Base-by-base conservation (phyloP, 345 rosid species). In the Firmiana major region DNA sequence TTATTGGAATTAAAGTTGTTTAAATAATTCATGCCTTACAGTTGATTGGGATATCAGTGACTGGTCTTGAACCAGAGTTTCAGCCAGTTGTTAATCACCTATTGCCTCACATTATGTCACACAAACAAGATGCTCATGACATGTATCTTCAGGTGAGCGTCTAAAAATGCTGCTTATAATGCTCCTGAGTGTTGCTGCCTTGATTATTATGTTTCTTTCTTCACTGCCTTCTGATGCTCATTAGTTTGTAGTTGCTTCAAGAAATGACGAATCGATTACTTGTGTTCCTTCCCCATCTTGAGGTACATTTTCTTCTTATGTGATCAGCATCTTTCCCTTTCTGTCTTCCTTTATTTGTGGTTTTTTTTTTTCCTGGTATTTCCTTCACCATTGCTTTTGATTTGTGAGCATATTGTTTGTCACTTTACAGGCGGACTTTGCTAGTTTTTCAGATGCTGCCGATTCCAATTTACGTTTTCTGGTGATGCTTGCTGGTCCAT, bases 281-380 rank as follows among this genome's bases (percentile, higher is more conserved):
- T 79, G 79, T 82, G 54, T 92, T 92, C 86, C 90, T 92, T 85
- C 95, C 97, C 75, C 95, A 90, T 82, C 90, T 92, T 73, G 97
- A 92, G 95, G 97, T 92, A 87, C 75, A 67, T 67, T 69, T 78
- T 64, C 21, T 34, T 62, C 48, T 38, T 28, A 46, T 68, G 65
- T 64, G 58, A n/a, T 22, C 42, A 12, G 65, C 54, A 65, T 16
- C 57, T 69, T 76, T 51, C 64, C 43, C 34, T 49, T 45, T 9
- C 46, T 54, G 51, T 22, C 49, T 74, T 81, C 59, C 40, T 55
- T 40, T n/a, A 62, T 26, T 73, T 72, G 54, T 73, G 48, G 34
- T 31, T 31, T 77, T 22, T 69, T 48, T 28, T n/a, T 73, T 66
- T 46, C 34, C 34, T 24, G 58, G 60, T 64, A 54, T 53, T 15